phyloP scores from a whole-genome alignment of 352 stramenopile species.

The Globisporangium megalacanthum region DNA sequence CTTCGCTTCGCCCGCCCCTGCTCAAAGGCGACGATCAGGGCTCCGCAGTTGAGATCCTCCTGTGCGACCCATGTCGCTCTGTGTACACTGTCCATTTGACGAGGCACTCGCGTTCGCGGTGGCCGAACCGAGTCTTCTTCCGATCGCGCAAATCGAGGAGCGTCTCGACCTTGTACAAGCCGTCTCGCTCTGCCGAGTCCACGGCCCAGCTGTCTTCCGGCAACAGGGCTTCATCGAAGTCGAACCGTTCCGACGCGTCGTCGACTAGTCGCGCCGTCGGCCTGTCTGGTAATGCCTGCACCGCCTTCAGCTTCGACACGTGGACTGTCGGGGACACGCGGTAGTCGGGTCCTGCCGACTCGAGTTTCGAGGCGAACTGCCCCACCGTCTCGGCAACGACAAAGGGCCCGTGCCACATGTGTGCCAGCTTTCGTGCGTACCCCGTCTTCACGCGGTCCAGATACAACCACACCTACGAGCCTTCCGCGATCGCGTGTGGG shows the following conservation, averaged over 20 bases:
- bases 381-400: constrained; percentile 12
- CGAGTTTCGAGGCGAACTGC: constrained; percentile 8
- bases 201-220: constrained; percentile 15
- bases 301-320: constrained; percentile 19
- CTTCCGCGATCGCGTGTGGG: too few species aligned
- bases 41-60: constrained; percentile 12
- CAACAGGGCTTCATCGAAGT: constrained; percentile 22
- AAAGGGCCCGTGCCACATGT: constrained; percentile 26
- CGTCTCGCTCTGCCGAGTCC: background rate
- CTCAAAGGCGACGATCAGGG: constrained; percentile 7
- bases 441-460: too few species aligned
- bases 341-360: constrained; percentile 7
- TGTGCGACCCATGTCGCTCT: constrained; percentile 9
- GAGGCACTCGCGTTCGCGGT: constrained; percentile 6
- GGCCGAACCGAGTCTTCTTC: constrained; percentile 6
- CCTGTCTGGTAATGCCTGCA: constrained; percentile 2
- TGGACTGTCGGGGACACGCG: constrained; percentile 18
- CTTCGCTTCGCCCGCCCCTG: background rate
- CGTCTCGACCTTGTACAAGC: constrained; percentile 12
- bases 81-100: constrained; percentile 12
- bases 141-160: constrained; percentile 4
- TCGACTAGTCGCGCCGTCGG: constrained; percentile 8
- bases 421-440: too few species aligned
- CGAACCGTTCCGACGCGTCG: constrained; percentile 6
- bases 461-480: too few species aligned